phyloP scores from a whole-genome alignment of 1,284 basidiomycete species.

The Apiotrichum laibachii region DNA sequence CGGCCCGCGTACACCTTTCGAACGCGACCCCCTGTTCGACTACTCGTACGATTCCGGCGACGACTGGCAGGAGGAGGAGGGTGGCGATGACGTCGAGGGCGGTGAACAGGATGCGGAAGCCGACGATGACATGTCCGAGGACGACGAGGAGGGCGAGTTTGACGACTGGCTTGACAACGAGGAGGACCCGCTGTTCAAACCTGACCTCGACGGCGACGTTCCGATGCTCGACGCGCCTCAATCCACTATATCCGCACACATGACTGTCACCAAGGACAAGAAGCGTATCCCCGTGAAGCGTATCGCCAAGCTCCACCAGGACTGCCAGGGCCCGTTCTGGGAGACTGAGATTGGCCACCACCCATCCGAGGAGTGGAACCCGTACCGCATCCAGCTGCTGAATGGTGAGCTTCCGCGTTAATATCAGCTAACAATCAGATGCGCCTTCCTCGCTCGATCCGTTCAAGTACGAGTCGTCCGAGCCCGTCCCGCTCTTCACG shows the following conservation, averaged over 20 bases:
- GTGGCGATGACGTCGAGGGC: constrained; percentile 42
- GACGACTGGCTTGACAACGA: constrained; percentile 47
- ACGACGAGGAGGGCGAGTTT: constrained; percentile 41
- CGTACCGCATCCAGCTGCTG: constrained; percentile 45
- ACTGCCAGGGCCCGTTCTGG: constrained; percentile 47
- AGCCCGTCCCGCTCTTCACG: constrained; percentile 33
- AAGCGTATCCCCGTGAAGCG: constrained; percentile 36
- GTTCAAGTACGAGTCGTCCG: constrained; percentile 39
- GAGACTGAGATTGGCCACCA: constrained; percentile 40
- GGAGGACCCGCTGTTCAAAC: constrained; percentile 24
- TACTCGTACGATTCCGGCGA: constrained; percentile 51
- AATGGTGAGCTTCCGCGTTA: constrained; percentile 36
- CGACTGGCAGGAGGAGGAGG: constrained; percentile 52
- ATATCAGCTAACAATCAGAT: constrained; percentile 27
- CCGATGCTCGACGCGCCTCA: constrained; percentile 38
- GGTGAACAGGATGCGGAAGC: constrained; percentile 34
- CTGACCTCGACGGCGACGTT: constrained; percentile 41
- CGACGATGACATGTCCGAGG: constrained; percentile 24
- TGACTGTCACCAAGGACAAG: constrained; percentile 40
- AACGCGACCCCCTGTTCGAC: constrained; percentile 48
- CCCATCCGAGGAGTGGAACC: constrained; percentile 34
- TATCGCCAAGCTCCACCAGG: constrained; percentile 46
- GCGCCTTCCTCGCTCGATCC: constrained; percentile 46
- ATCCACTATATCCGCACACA: neutral
- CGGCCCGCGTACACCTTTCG: constrained; percentile 49